phyloP scores from a whole-genome alignment of 768 basidiomycete genomes.

The Leccinum boreale region DNA sequence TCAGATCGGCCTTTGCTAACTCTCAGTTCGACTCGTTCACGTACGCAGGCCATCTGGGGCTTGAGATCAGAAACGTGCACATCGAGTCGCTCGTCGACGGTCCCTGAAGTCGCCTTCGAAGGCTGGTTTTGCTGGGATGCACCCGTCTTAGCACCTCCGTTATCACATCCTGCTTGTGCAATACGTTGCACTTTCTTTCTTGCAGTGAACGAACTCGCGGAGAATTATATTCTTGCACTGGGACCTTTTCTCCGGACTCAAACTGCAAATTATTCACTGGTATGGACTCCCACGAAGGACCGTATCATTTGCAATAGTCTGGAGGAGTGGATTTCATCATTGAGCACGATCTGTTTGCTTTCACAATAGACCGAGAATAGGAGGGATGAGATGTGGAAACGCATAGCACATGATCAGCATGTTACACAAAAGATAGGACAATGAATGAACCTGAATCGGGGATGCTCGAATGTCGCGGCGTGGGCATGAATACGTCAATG shows the following conservation, averaged over 20 bases:
- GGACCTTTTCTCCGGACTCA: slow-evolving; percentile 32
- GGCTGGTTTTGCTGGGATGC: slow-evolving; percentile 36
- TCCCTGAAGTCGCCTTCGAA: slow-evolving; percentile 22
- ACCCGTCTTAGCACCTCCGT: slow-evolving; percentile 29
- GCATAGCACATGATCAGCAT: slow-evolving; percentile 21
- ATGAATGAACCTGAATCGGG: slow-evolving; percentile 9
- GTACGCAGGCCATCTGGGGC: slow-evolving; percentile 34
- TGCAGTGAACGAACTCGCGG: slow-evolving; percentile 35
- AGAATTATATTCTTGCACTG: slow-evolving; percentile 31
- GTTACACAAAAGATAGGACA: slow-evolving; percentile 23
- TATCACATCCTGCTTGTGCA: slow-evolving; percentile 29
- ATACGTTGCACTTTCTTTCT: slow-evolving; percentile 35
- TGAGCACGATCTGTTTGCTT: slow-evolving; percentile 18
- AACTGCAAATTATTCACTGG: slow-evolving; percentile 35
- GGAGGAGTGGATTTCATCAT: slow-evolving; percentile 20
- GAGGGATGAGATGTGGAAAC: slow-evolving; percentile 19
- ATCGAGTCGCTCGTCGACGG: slow-evolving; percentile 30
- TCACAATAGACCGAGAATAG: slow-evolving; percentile 19
- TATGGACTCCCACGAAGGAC: slow-evolving; percentile 34
- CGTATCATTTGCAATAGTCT: slow-evolving; percentile 29
- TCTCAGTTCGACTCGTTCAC: slow-evolving; percentile 34
- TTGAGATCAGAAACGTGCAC: slow-evolving; percentile 35
- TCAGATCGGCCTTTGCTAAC: slow-evolving; percentile 26
- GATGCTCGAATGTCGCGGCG: background rate
- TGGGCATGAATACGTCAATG: background rate